Percentiles rank a stretch among this genome's conserved stretches.
These are phyloP conservation scores for Lentinula sp. DNA, from an alignment of 768 basidiomycete genomes.

Conservation along the genomic window DNA sequence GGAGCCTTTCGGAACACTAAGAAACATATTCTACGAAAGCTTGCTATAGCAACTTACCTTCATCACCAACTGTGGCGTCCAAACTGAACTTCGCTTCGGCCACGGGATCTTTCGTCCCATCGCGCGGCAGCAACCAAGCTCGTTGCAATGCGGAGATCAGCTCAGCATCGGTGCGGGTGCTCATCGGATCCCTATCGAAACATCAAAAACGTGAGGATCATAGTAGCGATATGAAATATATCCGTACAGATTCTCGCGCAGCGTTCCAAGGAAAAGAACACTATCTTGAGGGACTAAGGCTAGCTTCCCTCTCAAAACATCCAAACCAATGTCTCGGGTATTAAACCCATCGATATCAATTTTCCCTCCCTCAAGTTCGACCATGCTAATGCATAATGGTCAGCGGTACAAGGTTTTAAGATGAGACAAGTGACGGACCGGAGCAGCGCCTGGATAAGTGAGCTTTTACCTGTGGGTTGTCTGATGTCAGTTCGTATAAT, in stretches of 20 bases:
- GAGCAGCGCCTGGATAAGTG: conserved; percentile 51
- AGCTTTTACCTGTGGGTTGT: conserved; percentile 38
- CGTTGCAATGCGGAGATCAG: conserved; percentile 55
- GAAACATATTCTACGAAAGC: neutral
- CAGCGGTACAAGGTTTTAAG: neutral
- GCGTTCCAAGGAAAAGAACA: conserved; percentile 39
- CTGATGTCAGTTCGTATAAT: neutral
- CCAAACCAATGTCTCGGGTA: conserved; percentile 44
- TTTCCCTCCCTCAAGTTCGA: conserved; percentile 51
- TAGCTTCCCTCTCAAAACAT: conserved; percentile 44
- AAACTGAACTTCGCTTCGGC: conserved; percentile 66
- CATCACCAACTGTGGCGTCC: conserved; percentile 53
- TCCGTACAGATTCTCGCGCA: conserved; percentile 35
- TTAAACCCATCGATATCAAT: conserved; percentile 50
- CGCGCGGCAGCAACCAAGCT: conserved; percentile 51
- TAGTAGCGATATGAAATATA: neutral
- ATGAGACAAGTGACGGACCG: conserved; percentile 29
- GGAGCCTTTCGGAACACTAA: conserved; percentile 27
- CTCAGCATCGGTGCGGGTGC: conserved; percentile 49
- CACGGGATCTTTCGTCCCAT: conserved; percentile 35
- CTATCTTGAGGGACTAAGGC: conserved; percentile 67
- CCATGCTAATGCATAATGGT: conserved; percentile 31
- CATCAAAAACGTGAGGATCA: neutral
- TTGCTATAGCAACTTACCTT: conserved; percentile 30
- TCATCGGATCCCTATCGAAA: conserved; percentile 44